These are phyloP conservation scores for Leccinum fibrillosum DNA, from an alignment of 768 basidiomycete genomes.

Conservation along the genomic window DNA sequence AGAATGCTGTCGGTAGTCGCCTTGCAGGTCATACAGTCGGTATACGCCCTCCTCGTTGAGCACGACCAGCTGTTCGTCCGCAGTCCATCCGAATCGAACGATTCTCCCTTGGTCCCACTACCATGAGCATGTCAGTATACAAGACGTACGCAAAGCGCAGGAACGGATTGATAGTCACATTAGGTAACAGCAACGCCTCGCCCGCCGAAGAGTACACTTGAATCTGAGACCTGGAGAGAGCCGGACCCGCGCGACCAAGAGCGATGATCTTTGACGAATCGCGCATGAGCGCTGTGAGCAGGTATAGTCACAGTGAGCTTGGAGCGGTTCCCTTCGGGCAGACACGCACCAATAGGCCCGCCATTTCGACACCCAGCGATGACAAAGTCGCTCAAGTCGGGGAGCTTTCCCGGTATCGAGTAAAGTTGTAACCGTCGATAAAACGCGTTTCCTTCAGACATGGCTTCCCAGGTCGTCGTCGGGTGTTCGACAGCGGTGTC, in stretches of 20 bases:
- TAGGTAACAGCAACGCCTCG: conserved; percentile 61
- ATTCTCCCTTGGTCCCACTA: conserved; percentile 93
- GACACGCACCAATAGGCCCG: conserved; percentile 76
- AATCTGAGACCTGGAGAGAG: conserved; percentile 75
- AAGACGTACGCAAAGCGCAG: not conserved
- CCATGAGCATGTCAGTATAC: conserved; percentile 14
- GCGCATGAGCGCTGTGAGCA: conserved; percentile 72
- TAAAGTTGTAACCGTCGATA: conserved; percentile 86
- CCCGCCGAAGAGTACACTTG: conserved; percentile 87
- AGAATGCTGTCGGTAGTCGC: conserved; percentile 82
- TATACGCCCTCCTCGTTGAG: conserved; percentile 92
- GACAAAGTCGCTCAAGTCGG: conserved; percentile 75
- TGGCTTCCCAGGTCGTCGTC: conserved; percentile 84
- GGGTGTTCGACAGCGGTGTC: conserved; percentile 60
- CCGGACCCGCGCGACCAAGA: conserved; percentile 53
- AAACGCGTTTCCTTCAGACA: conserved; percentile 84
- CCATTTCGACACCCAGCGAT: conserved; percentile 81
- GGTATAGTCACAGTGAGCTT: not conserved
- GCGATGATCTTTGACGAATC: conserved; percentile 79
- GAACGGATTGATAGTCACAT: conserved; percentile 50
- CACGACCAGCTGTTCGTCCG: conserved; percentile 77
- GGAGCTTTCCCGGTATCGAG: conserved; percentile 73
- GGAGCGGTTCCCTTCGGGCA: not conserved
- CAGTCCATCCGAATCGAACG: conserved; percentile 79
- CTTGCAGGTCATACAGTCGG: conserved; percentile 83